Conservation (phyloP, 1,284 basidiomycete species). For the Leccinum solheimii region DNA sequence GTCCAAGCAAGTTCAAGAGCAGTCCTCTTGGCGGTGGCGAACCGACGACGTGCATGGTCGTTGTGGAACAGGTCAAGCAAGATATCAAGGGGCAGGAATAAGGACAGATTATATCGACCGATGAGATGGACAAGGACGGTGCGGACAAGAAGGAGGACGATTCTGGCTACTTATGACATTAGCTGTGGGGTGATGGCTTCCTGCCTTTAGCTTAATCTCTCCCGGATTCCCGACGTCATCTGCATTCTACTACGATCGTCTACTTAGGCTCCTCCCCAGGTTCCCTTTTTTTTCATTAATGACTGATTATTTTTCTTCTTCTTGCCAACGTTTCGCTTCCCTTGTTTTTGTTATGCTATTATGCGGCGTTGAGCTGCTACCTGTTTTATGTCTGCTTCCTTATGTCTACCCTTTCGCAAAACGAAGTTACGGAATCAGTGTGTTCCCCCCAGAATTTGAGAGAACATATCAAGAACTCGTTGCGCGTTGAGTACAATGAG, state of each 20-base stretch:
- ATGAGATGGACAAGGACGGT: conserved; percentile 20
- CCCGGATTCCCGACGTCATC: background rate
- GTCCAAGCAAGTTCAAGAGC: conserved; percentile 67
- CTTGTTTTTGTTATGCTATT: conserved; percentile 5
- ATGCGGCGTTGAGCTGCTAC: conserved; percentile 15
- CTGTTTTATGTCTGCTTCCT: background rate
- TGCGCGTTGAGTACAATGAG: no score
- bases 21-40: conserved; percentile 54
- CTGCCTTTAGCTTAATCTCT: background rate
- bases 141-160: conserved; percentile 29
- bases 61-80: conserved; percentile 43
- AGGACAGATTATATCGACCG: conserved; percentile 25
- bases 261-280: background rate
- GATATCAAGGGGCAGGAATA: conserved; percentile 23
- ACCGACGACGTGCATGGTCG: conserved; percentile 38
- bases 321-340: background rate
- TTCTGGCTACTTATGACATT: conserved; percentile 30
- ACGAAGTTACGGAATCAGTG: no score
- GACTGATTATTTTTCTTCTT: background rate
- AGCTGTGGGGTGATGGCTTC: background rate
- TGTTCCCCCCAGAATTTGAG: no score
- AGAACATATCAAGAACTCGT: no score
- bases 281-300: background rate
- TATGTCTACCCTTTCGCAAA: background rate
- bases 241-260: no score